A percentile compares a stretch with the other conserved stretches of the same genome.
phyloP scores from a whole-genome alignment of 1,139 yeast genomes.

The Geotrichum restrictum region DNA sequence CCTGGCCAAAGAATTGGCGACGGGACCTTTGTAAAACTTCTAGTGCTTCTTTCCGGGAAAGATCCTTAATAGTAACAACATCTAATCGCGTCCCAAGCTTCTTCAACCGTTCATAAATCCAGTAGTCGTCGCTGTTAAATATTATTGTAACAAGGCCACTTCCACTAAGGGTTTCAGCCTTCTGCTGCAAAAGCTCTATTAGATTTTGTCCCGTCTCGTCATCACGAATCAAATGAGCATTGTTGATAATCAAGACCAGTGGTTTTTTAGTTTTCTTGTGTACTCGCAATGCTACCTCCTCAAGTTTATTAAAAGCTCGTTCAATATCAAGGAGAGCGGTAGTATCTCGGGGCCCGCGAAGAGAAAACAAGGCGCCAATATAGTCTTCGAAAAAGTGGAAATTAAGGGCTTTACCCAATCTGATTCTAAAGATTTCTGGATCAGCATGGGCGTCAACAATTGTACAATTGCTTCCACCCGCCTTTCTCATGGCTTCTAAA shows the following conservation, averaged over 20 bases:
- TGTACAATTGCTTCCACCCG: slow-evolving; percentile 62
- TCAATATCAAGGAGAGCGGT: slow-evolving; percentile 79
- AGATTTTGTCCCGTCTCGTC: slow-evolving; percentile 65
- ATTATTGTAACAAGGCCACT: slow-evolving; percentile 71
- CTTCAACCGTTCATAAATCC: slow-evolving; percentile 78
- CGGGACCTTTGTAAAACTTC: slow-evolving; percentile 56
- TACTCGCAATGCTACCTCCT: slow-evolving; percentile 59
- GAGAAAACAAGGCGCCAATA: slow-evolving; percentile 76
- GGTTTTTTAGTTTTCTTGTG: slow-evolving; percentile 49
- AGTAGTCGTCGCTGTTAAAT: slow-evolving; percentile 80
- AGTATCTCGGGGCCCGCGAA: slow-evolving; percentile 80
- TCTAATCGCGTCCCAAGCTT: slow-evolving; percentile 71
- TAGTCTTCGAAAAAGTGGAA: slow-evolving; percentile 77
- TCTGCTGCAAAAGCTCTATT: slow-evolving; percentile 75
- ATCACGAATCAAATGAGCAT: slow-evolving; percentile 69
- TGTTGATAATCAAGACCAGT: slow-evolving; percentile 64
- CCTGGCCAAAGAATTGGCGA: slow-evolving; percentile 45
- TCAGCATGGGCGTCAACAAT: slow-evolving; percentile 82
- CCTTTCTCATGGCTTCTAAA: slow-evolving; percentile 64
- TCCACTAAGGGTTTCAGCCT: slow-evolving; percentile 75
- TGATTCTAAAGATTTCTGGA: slow-evolving; percentile 73
- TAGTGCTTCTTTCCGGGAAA: slow-evolving; percentile 54
- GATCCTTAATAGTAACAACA: slow-evolving; percentile 65
- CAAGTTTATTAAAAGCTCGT: slow-evolving; percentile 72
- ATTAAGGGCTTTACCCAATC: slow-evolving; percentile 72